Evolutionary conservation across 2,329 filamentous ascomycete species (phyloP).

Genomic region (Xylaria sp.): DNA sequence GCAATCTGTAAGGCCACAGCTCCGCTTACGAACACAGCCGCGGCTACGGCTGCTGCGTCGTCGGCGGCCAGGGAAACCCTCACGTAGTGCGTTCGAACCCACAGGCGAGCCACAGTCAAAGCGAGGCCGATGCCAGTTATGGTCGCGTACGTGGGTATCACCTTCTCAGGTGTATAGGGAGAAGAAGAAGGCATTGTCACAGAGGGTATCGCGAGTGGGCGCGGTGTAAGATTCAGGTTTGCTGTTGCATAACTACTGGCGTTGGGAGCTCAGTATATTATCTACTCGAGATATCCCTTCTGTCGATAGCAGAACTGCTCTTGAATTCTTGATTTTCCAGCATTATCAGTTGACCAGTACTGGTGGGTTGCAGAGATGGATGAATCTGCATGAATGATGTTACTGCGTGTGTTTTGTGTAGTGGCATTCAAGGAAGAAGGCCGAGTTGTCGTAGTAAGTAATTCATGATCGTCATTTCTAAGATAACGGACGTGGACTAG

Average conservation of each 20-base stretch:
- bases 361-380: not conserved
- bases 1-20: conserved; percentile 22
- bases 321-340: not conserved
- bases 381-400: not conserved
- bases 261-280: not conserved
- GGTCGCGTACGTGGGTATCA: conserved; percentile 27
- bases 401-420: not conserved
- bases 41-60: conserved; percentile 17
- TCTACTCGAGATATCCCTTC: not conserved
- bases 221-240: not conserved
- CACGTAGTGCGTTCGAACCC: conserved; percentile 27
- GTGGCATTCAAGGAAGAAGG: not conserved
- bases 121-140: conserved; percentile 20
- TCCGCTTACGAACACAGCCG: conserved; percentile 23
- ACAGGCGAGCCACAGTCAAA: conserved; percentile 26
- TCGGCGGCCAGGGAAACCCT: conserved; percentile 15
- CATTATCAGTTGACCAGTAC: not conserved
- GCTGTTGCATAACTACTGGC: not conserved
- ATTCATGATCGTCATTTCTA: not conserved
- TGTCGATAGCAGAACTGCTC: not conserved
- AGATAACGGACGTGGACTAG: no score
- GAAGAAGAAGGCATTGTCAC: conserved; percentile 5
- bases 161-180: conserved; percentile 19
- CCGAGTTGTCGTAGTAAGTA: not conserved
- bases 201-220: not conserved